Conservation (phyloP, 2,329 filamentous ascomycete species). For the Alternaria rosae region DNA sequence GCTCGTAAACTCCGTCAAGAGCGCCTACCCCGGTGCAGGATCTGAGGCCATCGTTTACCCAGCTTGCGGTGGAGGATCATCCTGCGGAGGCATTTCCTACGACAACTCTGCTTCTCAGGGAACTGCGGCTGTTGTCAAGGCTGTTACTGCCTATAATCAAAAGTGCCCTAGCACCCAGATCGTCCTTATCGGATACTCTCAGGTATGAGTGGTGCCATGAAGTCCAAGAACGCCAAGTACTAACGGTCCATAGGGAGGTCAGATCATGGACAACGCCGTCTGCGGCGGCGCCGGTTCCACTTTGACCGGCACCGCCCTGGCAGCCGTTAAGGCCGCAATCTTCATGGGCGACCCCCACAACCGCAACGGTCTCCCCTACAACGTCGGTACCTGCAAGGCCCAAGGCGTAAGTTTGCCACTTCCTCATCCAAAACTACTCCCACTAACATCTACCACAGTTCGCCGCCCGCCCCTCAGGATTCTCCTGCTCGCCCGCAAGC, state of each 20-base stretch:
- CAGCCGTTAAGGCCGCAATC: conserved; percentile 68
- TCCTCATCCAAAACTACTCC: neutral
- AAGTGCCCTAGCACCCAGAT: conserved; percentile 65
- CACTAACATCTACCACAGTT: conserved; percentile 57
- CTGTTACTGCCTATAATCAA: conserved; percentile 65
- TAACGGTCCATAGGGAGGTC: conserved; percentile 58
- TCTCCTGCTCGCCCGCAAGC: conserved; percentile 61
- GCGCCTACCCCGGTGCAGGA: conserved; percentile 51
- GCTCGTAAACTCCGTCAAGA: conserved; percentile 52
- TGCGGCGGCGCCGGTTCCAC: conserved; percentile 63
- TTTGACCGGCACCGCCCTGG: conserved; percentile 59
- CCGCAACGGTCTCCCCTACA: conserved; percentile 63
- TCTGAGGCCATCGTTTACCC: conserved; percentile 57
- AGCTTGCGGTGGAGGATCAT: conserved; percentile 67
- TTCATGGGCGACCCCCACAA: conserved; percentile 71
- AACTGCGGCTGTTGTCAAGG: conserved; percentile 64
- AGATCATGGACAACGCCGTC: conserved; percentile 69
- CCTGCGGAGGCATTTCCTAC: conserved; percentile 67
- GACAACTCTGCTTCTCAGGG: conserved; percentile 66
- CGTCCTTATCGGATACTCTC: conserved; percentile 69
- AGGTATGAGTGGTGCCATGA: conserved; percentile 50
- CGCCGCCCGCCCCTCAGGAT: conserved; percentile 65
- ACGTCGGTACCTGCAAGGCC: conserved; percentile 67
- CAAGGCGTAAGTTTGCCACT: conserved; percentile 60
- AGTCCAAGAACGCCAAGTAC: neutral